phyloP scores from a whole-genome alignment of 2,329 filamentous ascomycete species.

The Colletotrichum sp. region DNA sequence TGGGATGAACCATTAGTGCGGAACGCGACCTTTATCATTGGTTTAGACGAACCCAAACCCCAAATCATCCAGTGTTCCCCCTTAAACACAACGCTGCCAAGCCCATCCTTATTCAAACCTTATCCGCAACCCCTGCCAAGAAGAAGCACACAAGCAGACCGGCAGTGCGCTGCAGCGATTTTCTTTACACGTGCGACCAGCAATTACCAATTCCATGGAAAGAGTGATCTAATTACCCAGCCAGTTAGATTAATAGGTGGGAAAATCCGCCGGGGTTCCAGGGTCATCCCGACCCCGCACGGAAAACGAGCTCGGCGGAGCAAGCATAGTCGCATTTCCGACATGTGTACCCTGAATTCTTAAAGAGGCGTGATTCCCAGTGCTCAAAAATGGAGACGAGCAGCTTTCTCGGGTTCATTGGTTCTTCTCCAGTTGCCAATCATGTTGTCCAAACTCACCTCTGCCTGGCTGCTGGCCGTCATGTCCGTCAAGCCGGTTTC shows the following conservation, averaged over 20 bases:
- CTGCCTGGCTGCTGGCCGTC: background rate
- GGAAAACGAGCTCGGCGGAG: conserved; percentile 10
- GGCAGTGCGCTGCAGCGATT: background rate
- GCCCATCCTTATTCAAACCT: background rate
- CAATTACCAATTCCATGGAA: background rate
- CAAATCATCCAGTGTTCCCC: background rate
- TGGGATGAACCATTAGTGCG: background rate
- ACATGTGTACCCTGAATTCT: background rate
- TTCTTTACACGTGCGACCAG: background rate
- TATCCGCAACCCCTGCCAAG: conserved; percentile 12
- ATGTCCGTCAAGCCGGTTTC: conserved; percentile 29
- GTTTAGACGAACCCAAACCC: background rate
- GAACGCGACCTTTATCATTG: background rate
- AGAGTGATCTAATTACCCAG: background rate
- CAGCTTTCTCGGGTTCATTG: background rate
- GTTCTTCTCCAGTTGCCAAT: background rate
- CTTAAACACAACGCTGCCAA: background rate
- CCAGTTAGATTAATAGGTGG: conserved; percentile 9
- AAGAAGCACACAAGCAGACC: background rate
- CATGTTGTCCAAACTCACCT: conserved; percentile 2
- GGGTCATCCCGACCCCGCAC: conserved; percentile 16
- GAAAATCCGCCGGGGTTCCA: background rate
- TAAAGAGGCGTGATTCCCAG: background rate
- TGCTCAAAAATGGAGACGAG: background rate
- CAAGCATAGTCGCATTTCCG: conserved; percentile 5